Percentiles rank a stretch among this genome's conserved stretches.
Evolutionary conservation across 2,329 filamentous ascomycete species (phyloP).

Genomic region (Cordyceps militaris): DNA sequence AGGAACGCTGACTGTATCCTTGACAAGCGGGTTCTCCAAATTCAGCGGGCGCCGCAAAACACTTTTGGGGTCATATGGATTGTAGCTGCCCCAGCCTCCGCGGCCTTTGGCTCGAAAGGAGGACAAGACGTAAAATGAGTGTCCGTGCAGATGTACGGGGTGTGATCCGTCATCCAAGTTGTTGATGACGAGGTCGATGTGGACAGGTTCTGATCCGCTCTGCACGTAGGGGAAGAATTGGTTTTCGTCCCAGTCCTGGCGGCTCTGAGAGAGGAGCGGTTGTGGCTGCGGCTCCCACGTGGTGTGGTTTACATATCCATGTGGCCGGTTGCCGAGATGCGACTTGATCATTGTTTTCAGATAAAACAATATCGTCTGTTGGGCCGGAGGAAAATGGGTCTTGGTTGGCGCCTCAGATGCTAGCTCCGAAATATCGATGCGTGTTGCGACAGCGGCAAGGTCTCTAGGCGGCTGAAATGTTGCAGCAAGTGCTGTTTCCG

Average conservation of each 20-base stretch:
- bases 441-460: background rate
- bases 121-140: slow-evolving; percentile 40
- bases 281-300: slow-evolving; percentile 19
- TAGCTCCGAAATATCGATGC: background rate
- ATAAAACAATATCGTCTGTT: slow-evolving; percentile 20
- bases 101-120: slow-evolving; percentile 17
- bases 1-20: slow-evolving; percentile 35
- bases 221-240: slow-evolving; percentile 19
- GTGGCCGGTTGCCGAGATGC: slow-evolving; percentile 18
- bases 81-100: slow-evolving; percentile 21
- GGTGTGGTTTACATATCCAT: slow-evolving; percentile 23
- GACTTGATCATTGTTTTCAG: slow-evolving; percentile 20
- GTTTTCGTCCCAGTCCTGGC: slow-evolving; percentile 18
- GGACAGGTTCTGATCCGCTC: slow-evolving; percentile 9
- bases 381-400: slow-evolving; percentile 9
- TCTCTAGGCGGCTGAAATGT: background rate
- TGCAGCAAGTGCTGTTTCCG: background rate
- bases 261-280: slow-evolving; percentile 17
- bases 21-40: slow-evolving; percentile 19
- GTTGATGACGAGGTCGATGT: slow-evolving; percentile 25
- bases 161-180: slow-evolving; percentile 28
- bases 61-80: slow-evolving; percentile 17
- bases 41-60: slow-evolving; percentile 9
- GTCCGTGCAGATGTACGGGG: slow-evolving; percentile 47
- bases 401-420: background rate